Conservation (phyloP, 1,284 basidiomycete species). For the Flammula alnicola region DNA sequence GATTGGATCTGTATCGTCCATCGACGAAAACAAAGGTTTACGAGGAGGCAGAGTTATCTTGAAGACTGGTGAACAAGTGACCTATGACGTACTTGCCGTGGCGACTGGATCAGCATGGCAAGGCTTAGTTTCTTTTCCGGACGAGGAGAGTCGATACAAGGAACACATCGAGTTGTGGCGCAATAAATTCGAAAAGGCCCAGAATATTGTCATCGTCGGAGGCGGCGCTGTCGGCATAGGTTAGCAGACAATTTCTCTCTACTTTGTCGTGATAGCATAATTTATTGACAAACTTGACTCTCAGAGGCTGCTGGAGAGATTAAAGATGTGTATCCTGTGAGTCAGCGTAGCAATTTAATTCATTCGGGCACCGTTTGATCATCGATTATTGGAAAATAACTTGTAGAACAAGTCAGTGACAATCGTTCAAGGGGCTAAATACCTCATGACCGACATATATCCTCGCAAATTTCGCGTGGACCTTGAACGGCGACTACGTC, state of each 20-base stretch:
- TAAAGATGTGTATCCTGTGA: slow-evolving; percentile 53
- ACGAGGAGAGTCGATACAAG: slow-evolving; percentile 39
- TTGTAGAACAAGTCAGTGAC: slow-evolving; percentile 56
- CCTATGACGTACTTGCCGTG: slow-evolving; percentile 16
- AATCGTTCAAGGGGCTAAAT: slow-evolving; percentile 52
- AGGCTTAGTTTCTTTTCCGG: slow-evolving; percentile 51
- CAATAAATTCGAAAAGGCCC: slow-evolving; percentile 48
- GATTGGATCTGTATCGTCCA: slow-evolving; percentile 29
- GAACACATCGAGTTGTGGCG: slow-evolving; percentile 48
- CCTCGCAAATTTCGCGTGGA: slow-evolving; percentile 53
- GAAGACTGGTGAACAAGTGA: slow-evolving; percentile 13
- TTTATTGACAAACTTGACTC: neutral
- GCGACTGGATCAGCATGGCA: slow-evolving; percentile 42
- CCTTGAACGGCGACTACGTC: slow-evolving; percentile 41
- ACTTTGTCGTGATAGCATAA: slow-evolving; percentile 6
- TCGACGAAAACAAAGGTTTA: slow-evolving; percentile 22
- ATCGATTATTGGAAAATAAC: neutral
- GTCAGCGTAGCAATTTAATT: slow-evolving; percentile 14
- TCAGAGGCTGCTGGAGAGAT: slow-evolving; percentile 63
- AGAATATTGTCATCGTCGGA: slow-evolving; percentile 58
- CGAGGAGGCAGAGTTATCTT: slow-evolving; percentile 16
- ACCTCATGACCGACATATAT: slow-evolving; percentile 58
- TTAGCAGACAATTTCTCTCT: slow-evolving; percentile 30
- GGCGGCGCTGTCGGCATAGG: slow-evolving; percentile 68
- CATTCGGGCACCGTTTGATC: neutral